Base-by-base conservation (phyloP, 2,329 filamentous ascomycete genomes). In the Xylariaceae sp. region DNA sequence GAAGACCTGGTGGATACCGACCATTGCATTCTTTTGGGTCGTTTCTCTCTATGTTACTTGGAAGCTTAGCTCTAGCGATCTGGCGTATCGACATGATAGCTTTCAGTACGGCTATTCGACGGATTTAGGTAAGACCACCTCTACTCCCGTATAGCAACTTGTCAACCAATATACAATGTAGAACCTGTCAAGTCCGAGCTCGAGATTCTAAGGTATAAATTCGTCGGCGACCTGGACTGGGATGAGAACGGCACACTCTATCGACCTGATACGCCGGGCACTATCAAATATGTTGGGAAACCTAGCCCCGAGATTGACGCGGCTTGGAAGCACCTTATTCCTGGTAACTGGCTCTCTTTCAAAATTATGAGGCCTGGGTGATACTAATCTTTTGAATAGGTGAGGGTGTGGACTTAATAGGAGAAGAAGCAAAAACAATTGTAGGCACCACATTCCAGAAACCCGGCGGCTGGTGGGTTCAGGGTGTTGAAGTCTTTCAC, bases 371-470 rank as follows among this genome's bases (percentile, higher is more conserved):
- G n/a, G n/a, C n/a, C n/a, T n/a, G n/a, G n/a, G n/a, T n/a, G n/a
- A n/a, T n/a, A n/a, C n/a, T n/a, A n/a, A n/a, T n/a, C n/a, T n/a
- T n/a, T n/a, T n/a, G n/a, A n/a, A n/a, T 34, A 47, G 44, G 41
- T 19, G 29, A 47, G 19, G 29, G 19, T 34, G 8, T 28, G 14
- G 44, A 37, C 44, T 16, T 34, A 4, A 34, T 4, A 24, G 44
- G 44, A 23, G 19, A 47, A 17, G 29, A 47, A 29, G 41, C 41
- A n/a, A 48, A 48, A 16, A 48, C 31, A 8, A 26, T 48, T 48
- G 45, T 21, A 14, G 45, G 31, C 14, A 36, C 45, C 11, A 34
- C 45, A 3, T 37, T 48, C 21, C 45, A 48, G 17, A 39, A 34
- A 19, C n/a, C 45, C 9, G 31, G 17, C n/a, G 29, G 34, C 6